phyloP scores from a whole-genome alignment of 768 basidiomycete species.

The Hortiboletus campestris region DNA sequence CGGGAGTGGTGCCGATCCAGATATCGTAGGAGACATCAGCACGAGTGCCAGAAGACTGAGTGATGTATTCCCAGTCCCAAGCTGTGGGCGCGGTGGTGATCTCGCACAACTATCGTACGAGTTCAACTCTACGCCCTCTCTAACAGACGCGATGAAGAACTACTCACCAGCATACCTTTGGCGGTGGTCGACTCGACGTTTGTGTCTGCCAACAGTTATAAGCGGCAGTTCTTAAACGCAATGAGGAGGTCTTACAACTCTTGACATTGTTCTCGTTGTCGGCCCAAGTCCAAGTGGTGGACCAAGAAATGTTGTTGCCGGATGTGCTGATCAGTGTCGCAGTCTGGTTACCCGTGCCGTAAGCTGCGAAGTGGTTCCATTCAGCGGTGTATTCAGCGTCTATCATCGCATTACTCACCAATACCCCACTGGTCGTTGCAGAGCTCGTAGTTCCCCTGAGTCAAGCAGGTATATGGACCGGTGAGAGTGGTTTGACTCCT shows the following conservation, averaged over 20 bases:
- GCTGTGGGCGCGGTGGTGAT: slow-evolving; percentile 46
- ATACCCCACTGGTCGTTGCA: slow-evolving; percentile 60
- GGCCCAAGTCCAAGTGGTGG: slow-evolving; percentile 53
- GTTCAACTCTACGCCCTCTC: background rate
- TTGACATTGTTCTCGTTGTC: slow-evolving; percentile 52
- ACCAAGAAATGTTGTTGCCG: slow-evolving; percentile 47
- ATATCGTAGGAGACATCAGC: slow-evolving; percentile 61
- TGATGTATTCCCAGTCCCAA: slow-evolving; percentile 51
- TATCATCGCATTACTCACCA: slow-evolving; percentile 26
- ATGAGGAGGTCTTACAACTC: slow-evolving; percentile 41
- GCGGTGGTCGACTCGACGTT: slow-evolving; percentile 46
- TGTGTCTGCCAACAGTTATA: slow-evolving; percentile 37
- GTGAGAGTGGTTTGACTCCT: slow-evolving; percentile 27
- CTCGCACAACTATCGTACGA: slow-evolving; percentile 35
- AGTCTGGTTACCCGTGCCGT: slow-evolving; percentile 48
- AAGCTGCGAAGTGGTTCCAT: slow-evolving; percentile 22
- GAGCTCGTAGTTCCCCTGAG: slow-evolving; percentile 47
- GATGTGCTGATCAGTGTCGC: slow-evolving; percentile 44
- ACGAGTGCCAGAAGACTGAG: slow-evolving; percentile 43
- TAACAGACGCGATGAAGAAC: background rate
- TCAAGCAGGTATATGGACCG: slow-evolving; percentile 43
- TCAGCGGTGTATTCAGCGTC: background rate
- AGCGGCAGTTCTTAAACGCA: background rate
- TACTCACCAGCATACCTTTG: slow-evolving; percentile 46
- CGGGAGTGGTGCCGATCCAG: slow-evolving; percentile 45